Percentiles rank a stretch among this genome's conserved stretches.
Conservation (phyloP, 2,329 filamentous ascomycete genomes). For the Alternaria arbusti region DNA sequence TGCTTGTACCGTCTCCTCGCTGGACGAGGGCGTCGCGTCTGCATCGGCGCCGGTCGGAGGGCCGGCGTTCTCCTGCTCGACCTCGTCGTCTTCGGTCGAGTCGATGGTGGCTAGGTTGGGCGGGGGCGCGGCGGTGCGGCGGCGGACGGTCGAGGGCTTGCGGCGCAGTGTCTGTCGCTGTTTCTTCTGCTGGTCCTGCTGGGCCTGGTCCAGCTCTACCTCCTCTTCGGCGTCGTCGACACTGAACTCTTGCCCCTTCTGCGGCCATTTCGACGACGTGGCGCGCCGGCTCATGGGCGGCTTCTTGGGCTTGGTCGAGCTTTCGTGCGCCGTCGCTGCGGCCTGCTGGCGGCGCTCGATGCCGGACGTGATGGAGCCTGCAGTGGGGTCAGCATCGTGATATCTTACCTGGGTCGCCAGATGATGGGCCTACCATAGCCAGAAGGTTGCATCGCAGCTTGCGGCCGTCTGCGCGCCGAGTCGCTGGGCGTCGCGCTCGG, state of each 20-base stretch:
- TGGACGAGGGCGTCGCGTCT: slow-evolving; percentile 40
- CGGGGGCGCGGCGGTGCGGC: slow-evolving; percentile 55
- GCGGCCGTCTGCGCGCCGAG: slow-evolving; percentile 39
- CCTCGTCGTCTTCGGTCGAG: slow-evolving; percentile 57
- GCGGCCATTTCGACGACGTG: slow-evolving; percentile 76
- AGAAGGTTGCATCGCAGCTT: slow-evolving; percentile 34
- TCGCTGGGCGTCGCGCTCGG: slow-evolving; percentile 29
- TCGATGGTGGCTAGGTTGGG: slow-evolving; percentile 58
- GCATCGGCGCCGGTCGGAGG: slow-evolving; percentile 29
- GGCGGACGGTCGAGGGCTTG: slow-evolving; percentile 59
- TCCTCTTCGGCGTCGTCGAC: slow-evolving; percentile 87
- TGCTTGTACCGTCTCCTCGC: slow-evolving; percentile 48
- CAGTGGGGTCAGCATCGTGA: slow-evolving; percentile 6
- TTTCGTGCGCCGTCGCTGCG: slow-evolving; percentile 24
- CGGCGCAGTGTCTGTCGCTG: slow-evolving; percentile 52
- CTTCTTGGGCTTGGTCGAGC: slow-evolving; percentile 63
- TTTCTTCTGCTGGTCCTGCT: slow-evolving; percentile 39
- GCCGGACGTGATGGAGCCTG: slow-evolving; percentile 46
- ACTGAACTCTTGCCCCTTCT: slow-evolving; percentile 86
- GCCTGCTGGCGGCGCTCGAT: slow-evolving; percentile 39
- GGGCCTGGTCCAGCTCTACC: slow-evolving; percentile 70
- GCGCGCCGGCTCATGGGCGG: slow-evolving; percentile 74
- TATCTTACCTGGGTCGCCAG: background rate
- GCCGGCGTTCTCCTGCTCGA: slow-evolving; percentile 42
- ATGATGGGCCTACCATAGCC: slow-evolving; percentile 41